A percentile compares a stretch with the other conserved stretches of the same genome.
Evolutionary conservation across 2,329 filamentous ascomycete genomes (phyloP).

Genomic region (Akanthomyces uredinophilus): DNA sequence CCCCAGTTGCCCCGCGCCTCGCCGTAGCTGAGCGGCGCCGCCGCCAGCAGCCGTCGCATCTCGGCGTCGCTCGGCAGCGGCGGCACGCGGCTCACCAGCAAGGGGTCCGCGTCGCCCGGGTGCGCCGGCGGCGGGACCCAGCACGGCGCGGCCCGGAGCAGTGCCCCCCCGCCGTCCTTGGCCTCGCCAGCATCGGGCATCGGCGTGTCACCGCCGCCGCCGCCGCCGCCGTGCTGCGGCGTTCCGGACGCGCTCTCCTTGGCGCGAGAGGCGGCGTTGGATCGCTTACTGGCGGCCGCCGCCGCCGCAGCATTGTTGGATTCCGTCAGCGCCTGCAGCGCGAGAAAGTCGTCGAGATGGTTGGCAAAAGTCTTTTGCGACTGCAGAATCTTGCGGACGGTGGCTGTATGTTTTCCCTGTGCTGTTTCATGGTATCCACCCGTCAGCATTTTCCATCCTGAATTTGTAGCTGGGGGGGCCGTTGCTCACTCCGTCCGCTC

Average conservation of each 20-base stretch:
- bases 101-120: conserved; percentile 48
- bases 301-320: conserved; percentile 29
- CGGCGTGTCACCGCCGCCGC: conserved; percentile 22
- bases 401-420: conserved; percentile 57
- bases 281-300: conserved; percentile 26
- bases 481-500: conserved; percentile 35
- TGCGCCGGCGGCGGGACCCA: conserved; percentile 33
- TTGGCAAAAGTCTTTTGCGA: conserved; percentile 81
- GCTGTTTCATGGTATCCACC: conserved; percentile 26
- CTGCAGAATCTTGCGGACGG: conserved; percentile 70
- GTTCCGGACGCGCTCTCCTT: conserved; percentile 2
- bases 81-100: conserved; percentile 56
- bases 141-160: conserved; percentile 32
- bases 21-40: conserved; percentile 62
- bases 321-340: conserved; percentile 47
- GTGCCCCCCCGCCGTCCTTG: neutral
- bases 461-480: neutral
- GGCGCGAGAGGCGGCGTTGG: conserved; percentile 19
- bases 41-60: conserved; percentile 57
- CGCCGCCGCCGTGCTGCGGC: conserved; percentile 17
- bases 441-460: neutral
- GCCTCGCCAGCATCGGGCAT: conserved; percentile 22
- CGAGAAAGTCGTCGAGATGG: conserved; percentile 74
- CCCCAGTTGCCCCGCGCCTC: conserved; percentile 52
- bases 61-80: conserved; percentile 53